These are phyloP conservation scores for Kurtzmaniella fragi DNA, from an alignment of 805 yeast species.

Conservation along the genomic window DNA sequence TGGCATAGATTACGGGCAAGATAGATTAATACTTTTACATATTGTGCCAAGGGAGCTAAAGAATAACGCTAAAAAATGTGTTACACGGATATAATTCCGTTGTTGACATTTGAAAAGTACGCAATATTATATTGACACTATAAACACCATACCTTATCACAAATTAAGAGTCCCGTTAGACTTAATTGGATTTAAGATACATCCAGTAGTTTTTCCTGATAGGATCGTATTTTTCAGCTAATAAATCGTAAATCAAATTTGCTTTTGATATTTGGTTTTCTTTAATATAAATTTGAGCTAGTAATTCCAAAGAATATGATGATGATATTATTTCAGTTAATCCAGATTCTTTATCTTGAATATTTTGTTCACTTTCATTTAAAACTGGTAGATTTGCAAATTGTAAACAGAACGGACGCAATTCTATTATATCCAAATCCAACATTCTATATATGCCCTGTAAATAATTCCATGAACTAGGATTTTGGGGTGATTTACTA, in stretches of 20 bases:
- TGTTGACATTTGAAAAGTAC: too few species aligned
- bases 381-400: conserved; percentile 29
- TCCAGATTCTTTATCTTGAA: conserved; percentile 12
- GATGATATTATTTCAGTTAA: conserved; percentile 32
- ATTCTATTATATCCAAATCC: conserved; percentile 22
- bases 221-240: conserved; percentile 54
- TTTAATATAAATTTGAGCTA: conserved; percentile 45
- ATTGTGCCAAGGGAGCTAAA: too few species aligned
- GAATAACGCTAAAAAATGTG: too few species aligned
- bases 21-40: too few species aligned
- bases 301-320: conserved; percentile 58
- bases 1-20: too few species aligned
- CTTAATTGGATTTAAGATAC: conserved; percentile 20
- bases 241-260: conserved; percentile 40
- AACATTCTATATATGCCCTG: conserved; percentile 44
- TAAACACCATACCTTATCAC: too few species aligned
- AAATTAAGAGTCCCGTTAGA: too few species aligned
- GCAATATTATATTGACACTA: too few species aligned
- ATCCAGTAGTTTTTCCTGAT: conserved; percentile 62
- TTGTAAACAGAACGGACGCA: conserved; percentile 41
- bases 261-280: conserved; percentile 30
- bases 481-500: conserved; percentile 66
- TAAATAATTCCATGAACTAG: conserved; percentile 82
- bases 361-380: conserved; percentile 9
- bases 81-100: too few species aligned